These are phyloP conservation scores for Aspergillus affinis DNA, from an alignment of 495 filamentous ascomycete genomes.

Conservation along the genomic window DNA sequence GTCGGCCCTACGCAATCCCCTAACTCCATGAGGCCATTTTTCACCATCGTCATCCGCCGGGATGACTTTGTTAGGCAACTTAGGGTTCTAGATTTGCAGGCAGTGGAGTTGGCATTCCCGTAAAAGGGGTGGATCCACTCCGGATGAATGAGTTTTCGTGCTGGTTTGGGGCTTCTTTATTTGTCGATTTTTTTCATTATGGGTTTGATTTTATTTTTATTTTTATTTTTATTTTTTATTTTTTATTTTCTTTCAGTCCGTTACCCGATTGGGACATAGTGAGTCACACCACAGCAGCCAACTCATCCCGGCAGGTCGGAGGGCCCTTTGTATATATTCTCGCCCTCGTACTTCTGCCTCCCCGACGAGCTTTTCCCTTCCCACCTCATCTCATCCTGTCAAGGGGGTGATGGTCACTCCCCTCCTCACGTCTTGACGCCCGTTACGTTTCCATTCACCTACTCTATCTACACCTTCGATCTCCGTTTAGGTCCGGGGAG, in stretches of 20 bases:
- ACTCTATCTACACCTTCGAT: not conserved
- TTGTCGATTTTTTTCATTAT: slow-evolving; percentile 1
- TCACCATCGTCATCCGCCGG: slow-evolving; percentile 21
- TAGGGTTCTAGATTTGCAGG: slow-evolving; percentile 20
- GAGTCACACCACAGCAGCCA: slow-evolving; percentile 29
- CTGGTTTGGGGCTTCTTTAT: slow-evolving; percentile 2
- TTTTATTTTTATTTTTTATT: not conserved
- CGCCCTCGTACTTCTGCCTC: not conserved
- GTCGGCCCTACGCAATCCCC: slow-evolving; percentile 16
- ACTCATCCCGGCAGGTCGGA: slow-evolving; percentile 13
- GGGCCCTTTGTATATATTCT: slow-evolving; percentile 17
- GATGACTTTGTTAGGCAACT: too few relatives aligned
- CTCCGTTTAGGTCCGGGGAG: slow-evolving; percentile 3
- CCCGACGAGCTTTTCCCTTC: slow-evolving; percentile 16
- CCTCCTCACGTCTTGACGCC: slow-evolving; percentile 26
- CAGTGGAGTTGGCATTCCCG: slow-evolving; percentile 18
- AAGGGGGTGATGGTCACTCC: slow-evolving; percentile 48
- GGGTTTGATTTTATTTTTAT: too few relatives aligned
- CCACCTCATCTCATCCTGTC: slow-evolving; percentile 45
- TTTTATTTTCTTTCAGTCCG: slow-evolving; percentile 7
- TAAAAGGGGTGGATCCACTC: slow-evolving; percentile 17
- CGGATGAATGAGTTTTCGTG: slow-evolving; percentile 11
- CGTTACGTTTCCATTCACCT: slow-evolving; percentile 14
- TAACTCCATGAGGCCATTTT: slow-evolving; percentile 22
- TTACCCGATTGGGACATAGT: slow-evolving; percentile 22